Evolutionary conservation across 1,284 basidiomycete genomes (phyloP).

Genomic region (Rhodotorula mucilaginosa): DNA sequence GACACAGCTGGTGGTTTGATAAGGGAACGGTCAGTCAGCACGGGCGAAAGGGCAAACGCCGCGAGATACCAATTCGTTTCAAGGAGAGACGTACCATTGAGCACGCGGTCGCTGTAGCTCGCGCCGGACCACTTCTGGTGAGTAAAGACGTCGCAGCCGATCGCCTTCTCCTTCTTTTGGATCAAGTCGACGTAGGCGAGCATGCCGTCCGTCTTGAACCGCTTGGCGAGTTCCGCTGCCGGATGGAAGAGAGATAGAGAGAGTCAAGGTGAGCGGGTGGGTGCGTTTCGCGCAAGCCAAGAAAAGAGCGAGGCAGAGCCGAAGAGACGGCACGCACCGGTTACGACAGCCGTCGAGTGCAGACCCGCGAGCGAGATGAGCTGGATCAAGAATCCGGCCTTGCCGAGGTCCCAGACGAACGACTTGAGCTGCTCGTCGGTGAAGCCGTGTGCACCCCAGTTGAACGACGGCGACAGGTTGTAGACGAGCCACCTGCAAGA

Average conservation of each 20-base stretch:
- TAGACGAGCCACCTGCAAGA: constrained; percentile 72
- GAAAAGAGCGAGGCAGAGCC: constrained; percentile 14
- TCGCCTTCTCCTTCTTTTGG: constrained; percentile 81
- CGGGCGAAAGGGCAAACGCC: neutral
- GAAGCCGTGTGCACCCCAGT: constrained; percentile 83
- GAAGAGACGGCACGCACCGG: constrained; percentile 56
- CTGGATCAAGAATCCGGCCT: constrained; percentile 83
- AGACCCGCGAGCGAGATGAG: constrained; percentile 82
- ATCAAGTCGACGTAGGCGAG: constrained; percentile 80
- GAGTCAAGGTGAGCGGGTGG: neutral
- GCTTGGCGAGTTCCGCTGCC: constrained; percentile 68
- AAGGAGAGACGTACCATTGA: constrained; percentile 26
- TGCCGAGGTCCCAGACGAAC: constrained; percentile 87
- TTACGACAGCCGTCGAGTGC: constrained; percentile 77
- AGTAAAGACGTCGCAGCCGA: constrained; percentile 86
- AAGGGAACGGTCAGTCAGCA: neutral
- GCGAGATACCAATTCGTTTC: too few relatives aligned
- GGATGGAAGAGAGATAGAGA: neutral
- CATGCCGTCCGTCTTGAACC: constrained; percentile 60
- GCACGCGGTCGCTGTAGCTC: constrained; percentile 70
- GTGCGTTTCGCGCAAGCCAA: neutral
- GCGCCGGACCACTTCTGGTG: constrained; percentile 92
- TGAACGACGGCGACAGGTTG: constrained; percentile 89
- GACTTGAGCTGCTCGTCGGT: constrained; percentile 67
- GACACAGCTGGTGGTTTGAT: constrained; percentile 55